These are phyloP conservation scores for Calonectria pauciramosa DNA, from an alignment of 2,329 filamentous ascomycete genomes.

Conservation along the genomic window DNA sequence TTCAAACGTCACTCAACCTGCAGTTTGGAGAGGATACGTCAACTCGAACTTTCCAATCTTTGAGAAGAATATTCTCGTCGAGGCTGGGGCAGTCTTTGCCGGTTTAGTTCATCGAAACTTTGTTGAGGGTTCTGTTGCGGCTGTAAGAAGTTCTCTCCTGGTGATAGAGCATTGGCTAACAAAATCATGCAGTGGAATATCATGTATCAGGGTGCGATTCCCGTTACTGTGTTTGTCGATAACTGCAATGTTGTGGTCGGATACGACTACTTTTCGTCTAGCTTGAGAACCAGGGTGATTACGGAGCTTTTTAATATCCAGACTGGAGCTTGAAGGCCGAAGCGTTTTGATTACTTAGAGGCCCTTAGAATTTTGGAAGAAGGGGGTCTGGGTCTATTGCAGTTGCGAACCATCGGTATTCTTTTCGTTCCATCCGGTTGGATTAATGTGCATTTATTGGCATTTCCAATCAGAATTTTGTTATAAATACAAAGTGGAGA, in stretches of 20 bases:
- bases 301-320: constrained; percentile 50
- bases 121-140: constrained; percentile 35
- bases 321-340: not conserved
- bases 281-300: constrained; percentile 45
- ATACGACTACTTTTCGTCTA: constrained; percentile 52
- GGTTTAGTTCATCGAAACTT: constrained; percentile 42
- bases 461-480: too few relatives aligned
- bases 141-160: constrained; percentile 36
- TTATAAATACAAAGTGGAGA: too few relatives aligned
- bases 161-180: not conserved
- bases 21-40: constrained; percentile 51
- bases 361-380: too few relatives aligned
- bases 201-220: constrained; percentile 52
- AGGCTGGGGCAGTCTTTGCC: constrained; percentile 40
- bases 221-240: constrained; percentile 53
- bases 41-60: constrained; percentile 55
- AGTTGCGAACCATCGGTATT: too few relatives aligned
- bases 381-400: too few relatives aligned
- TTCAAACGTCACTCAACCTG: constrained; percentile 29
- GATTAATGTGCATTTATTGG: too few relatives aligned
- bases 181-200: constrained; percentile 49
- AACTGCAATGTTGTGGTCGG: constrained; percentile 51
- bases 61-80: constrained; percentile 44
- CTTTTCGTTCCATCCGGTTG: too few relatives aligned
- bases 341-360: too few relatives aligned